Base-by-base conservation (phyloP, 495 filamentous ascomycete genomes). In the Lasiosphaeria hispida region DNA sequence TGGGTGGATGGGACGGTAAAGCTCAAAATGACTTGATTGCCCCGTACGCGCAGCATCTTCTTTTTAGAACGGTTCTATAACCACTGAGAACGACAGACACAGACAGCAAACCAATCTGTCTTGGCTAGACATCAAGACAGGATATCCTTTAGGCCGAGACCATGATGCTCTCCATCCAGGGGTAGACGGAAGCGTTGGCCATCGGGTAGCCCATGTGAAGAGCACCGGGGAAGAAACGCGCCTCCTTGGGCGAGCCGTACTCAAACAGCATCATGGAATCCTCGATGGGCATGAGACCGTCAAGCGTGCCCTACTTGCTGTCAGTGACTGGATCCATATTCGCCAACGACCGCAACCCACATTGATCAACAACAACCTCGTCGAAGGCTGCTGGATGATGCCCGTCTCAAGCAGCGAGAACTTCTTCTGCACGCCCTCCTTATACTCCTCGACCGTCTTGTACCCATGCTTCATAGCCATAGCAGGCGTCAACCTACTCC, bases 1-100 rank as follows among this genome's bases (percentile, higher is more conserved):
- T 23, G 92, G 92, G 37, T 96, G 92, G 91, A 95, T 96, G 91
- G 90, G 90, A 7, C 77, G 91, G 77, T 96, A 75, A 72, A 62
- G 9, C 17, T 34, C 10, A 5, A 13, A 39, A 51, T 17, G 40
- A 15, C 37, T 35, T 47, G 5, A 30, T 30, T 30, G 23, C 23
- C 23, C 5, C 5, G 5, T 30, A 30, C 23, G 5, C 23, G 23
- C 23, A 30, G 5, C 23, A 30, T 30, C 5, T 42, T 30, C 14
- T 38, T 30, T 30, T 30, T 5, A 5, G 23, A 30, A 30, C 23
- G 23, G 23, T 30, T 30, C 23, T 30, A 30, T 30, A 30, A 30
- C 23, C 23, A 30, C 23, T 5, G 23, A 30, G 23, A 5, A 30
- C 2, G 5, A 30, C 5, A 30, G 23, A 30, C 5, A 30, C 5